Percentiles rank a stretch among this genome's conserved stretches.
Evolutionary conservation across 192 early-diverging fungal species (phyloP).

Genomic region (Dissophora ornata): DNA sequence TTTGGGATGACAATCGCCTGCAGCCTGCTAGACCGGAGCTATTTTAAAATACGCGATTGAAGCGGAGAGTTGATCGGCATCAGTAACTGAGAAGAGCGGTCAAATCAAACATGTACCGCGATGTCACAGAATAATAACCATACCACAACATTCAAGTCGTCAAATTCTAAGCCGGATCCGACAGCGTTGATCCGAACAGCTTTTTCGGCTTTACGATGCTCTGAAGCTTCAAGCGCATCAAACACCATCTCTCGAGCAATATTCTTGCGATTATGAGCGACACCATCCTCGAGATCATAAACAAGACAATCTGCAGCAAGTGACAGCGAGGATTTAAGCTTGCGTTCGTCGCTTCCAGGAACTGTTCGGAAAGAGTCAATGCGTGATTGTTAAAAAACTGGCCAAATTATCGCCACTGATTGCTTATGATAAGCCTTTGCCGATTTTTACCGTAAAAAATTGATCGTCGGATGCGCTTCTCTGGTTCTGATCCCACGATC

Average conservation of each 20-base stretch:
- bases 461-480: slow-evolving; percentile 49
- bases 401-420: too few relatives aligned
- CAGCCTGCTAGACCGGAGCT: slow-evolving; percentile 74
- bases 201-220: slow-evolving; percentile 77
- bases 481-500: slow-evolving; percentile 11
- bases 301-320: slow-evolving; percentile 83
- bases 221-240: slow-evolving; percentile 75
- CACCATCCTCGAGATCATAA: slow-evolving; percentile 95
- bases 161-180: slow-evolving; percentile 79
- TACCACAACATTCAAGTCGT: slow-evolving; percentile 85
- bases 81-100: too few relatives aligned
- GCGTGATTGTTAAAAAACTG: too few relatives aligned
- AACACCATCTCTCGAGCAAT: slow-evolving; percentile 78
- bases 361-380: slow-evolving; percentile 51
- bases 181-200: slow-evolving; percentile 92
- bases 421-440: too few relatives aligned
- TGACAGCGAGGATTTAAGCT: slow-evolving; percentile 80
- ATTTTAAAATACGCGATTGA: too few relatives aligned
- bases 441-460: slow-evolving; percentile 47
- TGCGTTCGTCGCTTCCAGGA: slow-evolving; percentile 89
- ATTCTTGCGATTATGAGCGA: slow-evolving; percentile 84
- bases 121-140: too few relatives aligned
- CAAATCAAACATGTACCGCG: too few relatives aligned
- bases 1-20: slow-evolving; percentile 91
- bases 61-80: too few relatives aligned